Evolutionary conservation across 495 filamentous ascomycete genomes (phyloP).

Genomic region (Hypoxylon subgilvum): DNA sequence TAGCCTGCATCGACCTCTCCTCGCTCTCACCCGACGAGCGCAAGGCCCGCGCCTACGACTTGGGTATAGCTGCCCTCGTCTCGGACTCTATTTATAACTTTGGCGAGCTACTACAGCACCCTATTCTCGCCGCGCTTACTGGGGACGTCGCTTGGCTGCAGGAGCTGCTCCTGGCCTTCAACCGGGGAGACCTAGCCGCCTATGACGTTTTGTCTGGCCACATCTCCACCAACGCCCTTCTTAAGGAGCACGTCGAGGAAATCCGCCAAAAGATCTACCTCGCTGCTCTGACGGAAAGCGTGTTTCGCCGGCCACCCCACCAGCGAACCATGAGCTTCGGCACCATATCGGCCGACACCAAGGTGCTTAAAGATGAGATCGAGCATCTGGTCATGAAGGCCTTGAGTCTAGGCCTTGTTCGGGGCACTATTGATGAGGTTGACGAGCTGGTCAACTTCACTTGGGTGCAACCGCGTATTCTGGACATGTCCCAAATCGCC

Average conservation of each 20-base stretch:
- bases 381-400: slow-evolving; percentile 99
- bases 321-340: slow-evolving; percentile 90
- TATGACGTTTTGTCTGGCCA: slow-evolving; percentile 81
- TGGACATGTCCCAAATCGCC: slow-evolving; percentile 95
- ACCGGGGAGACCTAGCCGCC: slow-evolving; percentile 87
- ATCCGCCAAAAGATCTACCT: slow-evolving; percentile 98
- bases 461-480: slow-evolving; percentile 98
- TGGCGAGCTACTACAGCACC: slow-evolving; percentile 95
- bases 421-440: slow-evolving; percentile 95
- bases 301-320: slow-evolving; percentile 93
- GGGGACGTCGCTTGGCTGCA: slow-evolving; percentile 78
- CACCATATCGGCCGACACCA: slow-evolving; percentile 88
- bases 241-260: slow-evolving; percentile 77
- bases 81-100: slow-evolving; percentile 99
- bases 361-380: slow-evolving; percentile 87
- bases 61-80: slow-evolving; percentile 88
- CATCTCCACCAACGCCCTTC: slow-evolving; percentile 76
- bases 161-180: slow-evolving; percentile 95
- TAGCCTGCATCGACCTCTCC: slow-evolving; percentile 88
- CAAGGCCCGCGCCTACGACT: slow-evolving; percentile 83
- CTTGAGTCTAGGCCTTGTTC: slow-evolving; percentile 84
- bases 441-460: slow-evolving; percentile 91
- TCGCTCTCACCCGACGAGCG: slow-evolving; percentile 74
- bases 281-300: slow-evolving; percentile 90
- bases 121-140: slow-evolving; percentile 83